Percentiles rank a stretch among this genome's conserved stretches.
Evolutionary conservation across 192 early-diverging fungal genomes (phyloP).

Genomic region (Umbelopsis sp.): DNA sequence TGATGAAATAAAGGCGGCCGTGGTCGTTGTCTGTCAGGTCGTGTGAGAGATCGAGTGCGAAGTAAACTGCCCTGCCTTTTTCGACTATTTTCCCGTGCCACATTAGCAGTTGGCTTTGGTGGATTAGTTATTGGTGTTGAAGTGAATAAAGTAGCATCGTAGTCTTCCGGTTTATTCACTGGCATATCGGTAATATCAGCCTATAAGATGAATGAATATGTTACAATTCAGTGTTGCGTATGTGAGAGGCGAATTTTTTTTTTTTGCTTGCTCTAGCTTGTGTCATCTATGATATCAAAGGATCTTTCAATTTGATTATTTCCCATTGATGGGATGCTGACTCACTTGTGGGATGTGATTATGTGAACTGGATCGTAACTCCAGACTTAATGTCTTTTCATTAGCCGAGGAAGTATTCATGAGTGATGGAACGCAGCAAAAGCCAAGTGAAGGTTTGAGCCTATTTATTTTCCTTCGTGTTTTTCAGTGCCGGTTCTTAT

Average conservation of each 20-base stretch:
- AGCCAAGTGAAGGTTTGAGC: background rate
- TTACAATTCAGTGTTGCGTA: background rate
- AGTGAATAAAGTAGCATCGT: background rate
- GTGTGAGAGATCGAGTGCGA: slow-evolving; percentile 37
- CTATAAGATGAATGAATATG: background rate
- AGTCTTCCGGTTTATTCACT: background rate
- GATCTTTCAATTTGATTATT: background rate
- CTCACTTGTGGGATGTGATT: background rate
- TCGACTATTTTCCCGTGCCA: background rate
- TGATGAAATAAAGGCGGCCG: slow-evolving; percentile 37
- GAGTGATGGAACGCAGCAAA: background rate
- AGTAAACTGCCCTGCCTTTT: background rate
- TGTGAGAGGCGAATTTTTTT: too few relatives aligned
- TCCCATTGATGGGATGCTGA: background rate
- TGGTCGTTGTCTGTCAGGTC: slow-evolving; percentile 45
- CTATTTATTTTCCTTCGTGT: background rate
- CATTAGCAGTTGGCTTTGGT: background rate
- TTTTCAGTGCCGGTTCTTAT: background rate
- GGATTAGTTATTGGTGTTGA: background rate
- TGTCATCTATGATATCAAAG: background rate
- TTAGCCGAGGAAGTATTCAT: background rate
- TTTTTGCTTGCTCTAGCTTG: background rate
- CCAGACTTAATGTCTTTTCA: background rate
- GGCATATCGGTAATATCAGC: background rate
- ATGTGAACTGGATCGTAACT: background rate